A percentile compares a stretch with the other conserved stretches of the same genome.
Conservation (phyloP, 768 basidiomycete species). For the Myochromella boudieri region DNA sequence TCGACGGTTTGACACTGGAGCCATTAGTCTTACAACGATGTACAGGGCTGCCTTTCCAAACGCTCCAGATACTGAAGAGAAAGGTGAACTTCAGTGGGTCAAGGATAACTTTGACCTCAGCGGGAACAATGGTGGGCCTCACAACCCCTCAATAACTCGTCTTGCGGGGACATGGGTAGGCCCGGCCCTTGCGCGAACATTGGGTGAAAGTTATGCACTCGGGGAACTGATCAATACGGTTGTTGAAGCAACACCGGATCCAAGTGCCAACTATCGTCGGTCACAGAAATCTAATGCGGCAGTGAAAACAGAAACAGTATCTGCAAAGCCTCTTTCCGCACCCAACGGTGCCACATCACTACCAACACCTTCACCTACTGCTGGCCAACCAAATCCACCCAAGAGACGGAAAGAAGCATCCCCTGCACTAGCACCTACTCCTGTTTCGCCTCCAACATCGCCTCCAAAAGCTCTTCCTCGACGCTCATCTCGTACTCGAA, state of each 20-base stretch:
- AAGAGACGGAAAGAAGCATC: constrained; percentile 72
- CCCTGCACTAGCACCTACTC: constrained; percentile 45
- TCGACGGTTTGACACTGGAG: constrained; percentile 89
- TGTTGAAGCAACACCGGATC: constrained; percentile 74
- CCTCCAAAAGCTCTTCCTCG: constrained; percentile 23
- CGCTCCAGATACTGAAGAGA: constrained; percentile 75
- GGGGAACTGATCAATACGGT: constrained; percentile 61
- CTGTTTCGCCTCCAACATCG: constrained; percentile 32
- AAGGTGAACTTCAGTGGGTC: constrained; percentile 79
- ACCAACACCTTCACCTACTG: constrained; percentile 42
- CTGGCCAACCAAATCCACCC: constrained; percentile 41
- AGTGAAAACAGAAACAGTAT: constrained; percentile 11
- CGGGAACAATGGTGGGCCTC: constrained; percentile 74
- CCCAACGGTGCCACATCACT: constrained; percentile 29
- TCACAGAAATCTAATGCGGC: constrained; percentile 35
- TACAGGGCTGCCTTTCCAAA: constrained; percentile 92
- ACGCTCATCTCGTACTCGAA: constrained; percentile 41
- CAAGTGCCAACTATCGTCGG: constrained; percentile 74
- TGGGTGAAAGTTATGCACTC: constrained; percentile 71
- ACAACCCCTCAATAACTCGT: constrained; percentile 60
- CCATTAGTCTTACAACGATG: constrained; percentile 93
- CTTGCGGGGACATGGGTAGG: constrained; percentile 91
- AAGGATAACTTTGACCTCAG: constrained; percentile 73
- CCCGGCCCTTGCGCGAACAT: constrained; percentile 58
- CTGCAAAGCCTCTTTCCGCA: constrained; percentile 22